Evolutionary conservation across 2,329 filamentous ascomycete genomes (phyloP), one percentile per base, ranked within the genome.

Genomic region (Pezicula carpinea): DNA sequence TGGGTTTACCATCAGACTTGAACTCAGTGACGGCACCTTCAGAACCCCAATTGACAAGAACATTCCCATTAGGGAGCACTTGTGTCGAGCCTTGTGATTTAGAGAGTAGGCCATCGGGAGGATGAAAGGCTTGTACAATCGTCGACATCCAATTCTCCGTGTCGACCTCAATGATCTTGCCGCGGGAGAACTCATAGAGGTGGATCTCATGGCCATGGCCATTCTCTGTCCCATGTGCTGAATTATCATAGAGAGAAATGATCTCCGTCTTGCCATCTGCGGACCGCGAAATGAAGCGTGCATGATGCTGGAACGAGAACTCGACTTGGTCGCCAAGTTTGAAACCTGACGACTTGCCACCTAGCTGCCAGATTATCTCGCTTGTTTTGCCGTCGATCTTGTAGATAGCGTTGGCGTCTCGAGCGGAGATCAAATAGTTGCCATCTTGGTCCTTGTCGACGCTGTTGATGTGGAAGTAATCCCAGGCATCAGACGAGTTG

Each of bases 271-370:
- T 44, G 1, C 49, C 50, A 17, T 52, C 49, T 3, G 44, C 46
- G 6, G 52, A 55, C 15, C 46, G 67, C 10, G 64, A 44, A 13
- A 57, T 31, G 35, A 46, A 76, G 8, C 72, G 68, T 0, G 72
- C 73, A 51, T 77, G 67, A 50, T 77, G 73, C 56, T 77, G 74
- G 58, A 71, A 75, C 10, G 67, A 68, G 52, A 76, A 77, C 22
- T 68, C 61, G 48, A 73, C 72, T 42, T 71, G 68, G 11, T 60
- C 61, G 39, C 60, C 61, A 13, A 66, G 60, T n/a, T 54, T 50
- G 57, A 77, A 74, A 32, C 69, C 68, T 1, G 69, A 69, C 19
- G 64, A 68, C 23, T 66, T 66, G 29, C 72, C 73, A 10, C 68
- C 67, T 11, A 76, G 59, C 17, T 67, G 64, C 73, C 73, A 76